Evolutionary conservation across 2,329 filamentous ascomycete genomes (phyloP), one percentile per base, ranked within the genome.

Genomic region (Talaromyces rugulosus): DNA sequence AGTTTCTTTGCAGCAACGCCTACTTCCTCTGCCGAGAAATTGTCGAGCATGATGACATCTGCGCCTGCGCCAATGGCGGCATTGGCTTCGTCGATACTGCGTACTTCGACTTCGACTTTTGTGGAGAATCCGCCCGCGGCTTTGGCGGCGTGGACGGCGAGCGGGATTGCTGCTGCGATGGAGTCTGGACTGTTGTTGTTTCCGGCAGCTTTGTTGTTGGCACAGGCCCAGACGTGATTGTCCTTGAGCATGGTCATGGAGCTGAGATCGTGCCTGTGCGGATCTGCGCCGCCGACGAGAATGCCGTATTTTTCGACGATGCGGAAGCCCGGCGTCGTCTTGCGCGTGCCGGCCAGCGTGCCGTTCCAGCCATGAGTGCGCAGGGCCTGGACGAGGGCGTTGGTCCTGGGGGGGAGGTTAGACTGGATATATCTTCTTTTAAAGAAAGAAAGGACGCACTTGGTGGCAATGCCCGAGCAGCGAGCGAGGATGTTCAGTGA

Each of bases 171-270:
- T 30, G 82, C 82, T 47, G 77, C 74, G 58, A 78, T 76, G 16
- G 36, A 52, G 12, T 40, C 52, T 2, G 67, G 68, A 44, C 67
- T 66, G 18, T 63, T 65, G 18, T 64, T 23, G 50, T 68, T 66
- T 1, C 58, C 64, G 6, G 16, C 3, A 23, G 23, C 68, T 69
- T 68, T 62, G 63, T 78, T 77, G 60, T 78, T 75, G 56, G 89
- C 89, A 59, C 90, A 89, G 65, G 91, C 92, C 89, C 94, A 97
- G 62, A 99, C 89, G 78, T 99, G 95, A 78, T 99, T 99, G 78
- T 99, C 95, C 81, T 99, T 99, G 66, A 99, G 83, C 95, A 99
- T 99, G 61, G 93, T 93, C 95, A 99, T 98, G 66, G 89, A 86
- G 74, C 87, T 90, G 61, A 99, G 82, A 75, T 99, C 95, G 78